Evolutionary conservation across 495 filamentous ascomycete genomes (phyloP).

Genomic region (Neurospora sp.): DNA sequence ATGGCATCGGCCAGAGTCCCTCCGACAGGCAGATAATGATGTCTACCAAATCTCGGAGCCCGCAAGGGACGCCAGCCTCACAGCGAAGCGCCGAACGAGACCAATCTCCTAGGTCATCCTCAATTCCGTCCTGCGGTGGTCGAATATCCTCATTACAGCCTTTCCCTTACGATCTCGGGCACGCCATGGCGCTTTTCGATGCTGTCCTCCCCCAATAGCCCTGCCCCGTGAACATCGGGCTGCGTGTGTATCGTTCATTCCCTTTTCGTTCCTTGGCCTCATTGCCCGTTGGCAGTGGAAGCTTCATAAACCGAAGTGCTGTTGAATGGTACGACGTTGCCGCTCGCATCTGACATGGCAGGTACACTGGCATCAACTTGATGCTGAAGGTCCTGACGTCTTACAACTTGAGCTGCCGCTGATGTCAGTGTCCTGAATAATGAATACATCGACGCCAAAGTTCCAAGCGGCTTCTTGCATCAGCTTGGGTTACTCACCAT

Average conservation of each 20-base stretch:
- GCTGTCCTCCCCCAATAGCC: neutral
- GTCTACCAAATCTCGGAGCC: neutral
- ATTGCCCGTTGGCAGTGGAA: conserved; percentile 8
- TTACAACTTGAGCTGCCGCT: conserved; percentile 8
- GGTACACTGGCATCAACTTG: conserved; percentile 17
- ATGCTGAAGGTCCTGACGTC: conserved; percentile 19
- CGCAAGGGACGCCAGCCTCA: neutral
- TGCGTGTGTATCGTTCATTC: neutral
- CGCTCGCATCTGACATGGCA: conserved; percentile 29
- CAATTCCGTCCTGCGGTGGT: neutral
- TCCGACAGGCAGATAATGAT: neutral
- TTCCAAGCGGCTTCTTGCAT: neutral
- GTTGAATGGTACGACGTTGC: conserved; percentile 32
- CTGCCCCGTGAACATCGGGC: neutral
- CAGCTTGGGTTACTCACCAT: conserved; percentile 18
- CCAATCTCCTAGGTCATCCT: neutral
- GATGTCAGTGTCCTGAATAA: neutral
- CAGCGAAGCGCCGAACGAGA: neutral
- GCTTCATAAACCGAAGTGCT: conserved; percentile 25
- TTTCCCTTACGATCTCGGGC: neutral
- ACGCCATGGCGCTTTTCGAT: neutral
- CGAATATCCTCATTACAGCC: neutral
- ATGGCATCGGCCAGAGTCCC: neutral
- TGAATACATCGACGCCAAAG: neutral
- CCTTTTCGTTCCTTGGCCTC: neutral